Evolutionary conservation across 139 green algal genomes (phyloP).

Genomic region (Pycnococcus provasolii): DNA sequence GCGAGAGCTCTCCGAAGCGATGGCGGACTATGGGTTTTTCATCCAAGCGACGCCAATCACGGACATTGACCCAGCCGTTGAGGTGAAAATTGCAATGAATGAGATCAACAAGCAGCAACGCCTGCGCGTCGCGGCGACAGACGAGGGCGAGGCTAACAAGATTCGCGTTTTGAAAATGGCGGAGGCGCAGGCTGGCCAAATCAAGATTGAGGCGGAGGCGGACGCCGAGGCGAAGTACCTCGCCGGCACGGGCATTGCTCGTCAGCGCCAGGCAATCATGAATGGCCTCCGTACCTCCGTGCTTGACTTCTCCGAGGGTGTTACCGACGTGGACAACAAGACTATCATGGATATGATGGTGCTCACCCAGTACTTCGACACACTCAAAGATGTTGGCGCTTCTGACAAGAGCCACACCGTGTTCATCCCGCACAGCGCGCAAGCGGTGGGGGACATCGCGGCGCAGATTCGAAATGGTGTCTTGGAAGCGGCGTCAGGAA

Average conservation of each 20-base stretch:
- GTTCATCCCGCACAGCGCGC: conserved; percentile 64
- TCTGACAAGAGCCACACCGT: conserved; percentile 42
- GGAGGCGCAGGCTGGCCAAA: not conserved
- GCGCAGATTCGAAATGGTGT: conserved; percentile 49
- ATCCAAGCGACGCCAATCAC: conserved; percentile 79
- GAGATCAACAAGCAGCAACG: conserved; percentile 72
- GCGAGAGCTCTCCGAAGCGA: conserved; percentile 53
- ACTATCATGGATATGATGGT: conserved; percentile 78
- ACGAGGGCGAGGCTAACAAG: conserved; percentile 75
- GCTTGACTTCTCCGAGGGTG: conserved; percentile 48
- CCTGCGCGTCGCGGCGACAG: conserved; percentile 51
- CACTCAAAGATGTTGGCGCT: conserved; percentile 57
- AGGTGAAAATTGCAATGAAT: conserved; percentile 66
- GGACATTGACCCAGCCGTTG: conserved; percentile 34
- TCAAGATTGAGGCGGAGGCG: conserved; percentile 65
- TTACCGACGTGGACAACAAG: conserved; percentile 10
- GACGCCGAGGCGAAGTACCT: conserved; percentile 92
- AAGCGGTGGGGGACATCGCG: conserved; percentile 48
- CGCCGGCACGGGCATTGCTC: conserved; percentile 47
- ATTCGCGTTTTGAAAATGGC: conserved; percentile 35
- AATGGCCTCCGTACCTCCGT: conserved; percentile 77
- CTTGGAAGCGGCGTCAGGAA: conserved; percentile 26
- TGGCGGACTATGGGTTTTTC: conserved; percentile 68
- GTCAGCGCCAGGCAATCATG: conserved; percentile 74
- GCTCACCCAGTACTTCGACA: conserved; percentile 85